Conservation (phyloP, 2,329 filamentous ascomycete species). For the Ceratocystiopsis minuta region DNA sequence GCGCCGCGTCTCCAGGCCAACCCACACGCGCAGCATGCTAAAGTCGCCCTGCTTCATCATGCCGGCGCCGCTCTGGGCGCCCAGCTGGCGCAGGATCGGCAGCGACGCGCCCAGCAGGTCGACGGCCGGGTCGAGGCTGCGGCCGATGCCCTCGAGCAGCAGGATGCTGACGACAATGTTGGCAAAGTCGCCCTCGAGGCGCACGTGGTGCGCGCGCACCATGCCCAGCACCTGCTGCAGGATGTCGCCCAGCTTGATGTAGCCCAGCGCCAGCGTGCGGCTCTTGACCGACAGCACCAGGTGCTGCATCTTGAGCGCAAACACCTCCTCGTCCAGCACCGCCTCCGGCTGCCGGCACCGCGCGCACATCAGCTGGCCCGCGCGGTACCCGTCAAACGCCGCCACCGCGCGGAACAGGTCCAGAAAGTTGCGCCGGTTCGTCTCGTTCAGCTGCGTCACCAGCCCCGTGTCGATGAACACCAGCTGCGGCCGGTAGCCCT, state of each 20-base stretch:
- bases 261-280: conserved; percentile 76
- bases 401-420: conserved; percentile 91
- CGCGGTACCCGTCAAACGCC: conserved; percentile 92
- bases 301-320: conserved; percentile 93
- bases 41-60: conserved; percentile 58
- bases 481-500: conserved; percentile 83
- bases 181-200: conserved; percentile 92
- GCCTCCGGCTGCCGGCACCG: conserved; percentile 82
- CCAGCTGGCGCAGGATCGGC: conserved; percentile 76
- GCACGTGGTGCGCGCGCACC: conserved; percentile 82
- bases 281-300: conserved; percentile 82
- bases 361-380: conserved; percentile 89
- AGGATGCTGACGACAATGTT: conserved; percentile 95
- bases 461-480: conserved; percentile 96
- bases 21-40: conserved; percentile 80
- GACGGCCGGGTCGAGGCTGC: conserved; percentile 67
- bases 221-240: conserved; percentile 77
- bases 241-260: conserved; percentile 91
- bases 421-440: conserved; percentile 77
- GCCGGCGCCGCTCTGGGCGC: conserved; percentile 54
- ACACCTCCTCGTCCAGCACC: conserved; percentile 76
- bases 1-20: conserved; percentile 70
- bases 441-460: conserved; percentile 78
- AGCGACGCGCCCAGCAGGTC: conserved; percentile 75
- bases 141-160: conserved; percentile 81